phyloP scores from a whole-genome alignment of 805 yeast genomes.

The Candida bentonensis region DNA sequence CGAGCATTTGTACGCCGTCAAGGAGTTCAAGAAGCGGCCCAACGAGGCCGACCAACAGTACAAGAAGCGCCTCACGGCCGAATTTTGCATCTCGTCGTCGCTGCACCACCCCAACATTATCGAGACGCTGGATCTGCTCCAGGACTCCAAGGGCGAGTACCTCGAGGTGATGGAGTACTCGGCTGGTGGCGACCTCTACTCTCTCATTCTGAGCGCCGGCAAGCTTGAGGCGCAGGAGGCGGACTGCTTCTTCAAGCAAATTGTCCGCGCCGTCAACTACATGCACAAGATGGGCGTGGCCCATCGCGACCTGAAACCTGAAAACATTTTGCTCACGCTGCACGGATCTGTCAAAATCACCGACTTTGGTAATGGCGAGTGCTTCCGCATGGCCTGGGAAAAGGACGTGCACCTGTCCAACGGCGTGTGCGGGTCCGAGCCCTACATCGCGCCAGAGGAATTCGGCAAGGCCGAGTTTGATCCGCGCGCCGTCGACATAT shows the following conservation, averaged over 20 bases:
- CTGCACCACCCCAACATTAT: slow-evolving; percentile 64
- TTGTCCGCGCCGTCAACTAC: slow-evolving; percentile 65
- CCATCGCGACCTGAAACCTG: slow-evolving; percentile 86
- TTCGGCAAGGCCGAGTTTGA: slow-evolving; percentile 46
- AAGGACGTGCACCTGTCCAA: slow-evolving; percentile 47
- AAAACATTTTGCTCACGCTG: slow-evolving; percentile 59
- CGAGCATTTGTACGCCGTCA: slow-evolving; percentile 52
- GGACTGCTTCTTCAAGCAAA: slow-evolving; percentile 82
- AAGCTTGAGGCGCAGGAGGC: slow-evolving; percentile 51
- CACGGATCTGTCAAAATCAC: slow-evolving; percentile 55
- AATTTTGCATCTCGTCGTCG: slow-evolving; percentile 75
- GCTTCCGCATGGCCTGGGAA: slow-evolving; percentile 86
- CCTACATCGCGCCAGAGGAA: slow-evolving; percentile 90
- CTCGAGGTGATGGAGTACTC: slow-evolving; percentile 93
- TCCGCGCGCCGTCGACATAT: slow-evolving; percentile 68
- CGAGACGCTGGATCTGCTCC: slow-evolving; percentile 68
- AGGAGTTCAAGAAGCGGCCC: slow-evolving; percentile 52
- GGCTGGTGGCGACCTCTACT: slow-evolving; percentile 70
- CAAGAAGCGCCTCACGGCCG: slow-evolving; percentile 68
- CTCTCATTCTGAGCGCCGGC: slow-evolving; percentile 40
- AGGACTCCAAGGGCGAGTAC: slow-evolving; percentile 55
- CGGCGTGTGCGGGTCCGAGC: slow-evolving; percentile 81
- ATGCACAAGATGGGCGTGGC: slow-evolving; percentile 90
- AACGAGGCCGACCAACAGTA: slow-evolving; percentile 44
- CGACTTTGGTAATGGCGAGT: slow-evolving; percentile 87